Evolutionary conservation across 2,329 filamentous ascomycete genomes (phyloP).

Genomic region (Clonostachys chloroleuca): DNA sequence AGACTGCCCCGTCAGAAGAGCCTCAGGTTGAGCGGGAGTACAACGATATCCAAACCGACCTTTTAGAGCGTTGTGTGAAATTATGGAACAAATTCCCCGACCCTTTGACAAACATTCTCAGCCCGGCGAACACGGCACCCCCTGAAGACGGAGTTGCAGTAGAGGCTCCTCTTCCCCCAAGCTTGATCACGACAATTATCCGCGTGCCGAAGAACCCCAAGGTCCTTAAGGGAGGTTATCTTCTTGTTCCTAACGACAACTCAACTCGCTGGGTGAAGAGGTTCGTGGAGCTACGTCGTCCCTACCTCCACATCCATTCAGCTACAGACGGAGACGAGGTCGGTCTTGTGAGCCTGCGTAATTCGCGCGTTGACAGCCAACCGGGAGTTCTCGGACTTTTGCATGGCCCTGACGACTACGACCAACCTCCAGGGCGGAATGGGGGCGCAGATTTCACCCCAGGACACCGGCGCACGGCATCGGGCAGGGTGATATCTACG

Average conservation of each 20-base stretch:
- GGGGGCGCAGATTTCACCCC: conserved; percentile 31
- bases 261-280: conserved; percentile 84
- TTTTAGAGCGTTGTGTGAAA: conserved; percentile 52
- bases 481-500: conserved; percentile 48
- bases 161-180: conserved; percentile 47
- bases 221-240: conserved; percentile 80
- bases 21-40: conserved; percentile 30
- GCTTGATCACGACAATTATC: conserved; percentile 72
- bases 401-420: conserved; percentile 37
- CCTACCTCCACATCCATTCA: conserved; percentile 88
- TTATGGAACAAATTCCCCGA: conserved; percentile 63
- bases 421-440: conserved; percentile 20
- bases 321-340: conserved; percentile 86
- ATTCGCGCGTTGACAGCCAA: conserved; percentile 87
- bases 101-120: conserved; percentile 49
- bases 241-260: conserved; percentile 78
- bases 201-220: conserved; percentile 76
- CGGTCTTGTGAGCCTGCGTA: conserved; percentile 81
- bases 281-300: conserved; percentile 86
- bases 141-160: conserved; percentile 57
- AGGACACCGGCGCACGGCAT: conserved; percentile 42
- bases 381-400: conserved; percentile 82
- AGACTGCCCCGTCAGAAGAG: conserved; percentile 1
- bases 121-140: conserved; percentile 60
- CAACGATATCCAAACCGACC: conserved; percentile 35